A percentile compares a stretch with the other conserved stretches of the same genome.
Conservation (phyloP, 2,329 filamentous ascomycete species). For the Xylaria sp. region DNA sequence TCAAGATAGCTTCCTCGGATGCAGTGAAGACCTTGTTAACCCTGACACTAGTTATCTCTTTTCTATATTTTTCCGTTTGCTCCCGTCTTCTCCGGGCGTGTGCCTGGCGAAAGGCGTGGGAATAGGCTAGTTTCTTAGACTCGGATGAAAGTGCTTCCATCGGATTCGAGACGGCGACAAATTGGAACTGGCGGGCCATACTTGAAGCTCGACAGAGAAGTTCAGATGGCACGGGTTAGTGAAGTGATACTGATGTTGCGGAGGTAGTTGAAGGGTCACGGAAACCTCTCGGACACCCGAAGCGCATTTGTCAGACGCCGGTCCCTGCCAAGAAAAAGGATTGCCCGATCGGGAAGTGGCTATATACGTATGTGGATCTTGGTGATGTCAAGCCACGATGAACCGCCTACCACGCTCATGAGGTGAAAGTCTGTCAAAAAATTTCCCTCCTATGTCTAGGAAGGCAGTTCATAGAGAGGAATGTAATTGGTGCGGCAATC, state of each 20-base stretch:
- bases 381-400: conserved; percentile 1
- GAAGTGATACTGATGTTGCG: conserved; percentile 7
- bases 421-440: conserved; percentile 13
- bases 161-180: conserved; percentile 11
- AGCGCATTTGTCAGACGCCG: conserved; percentile 12
- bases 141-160: conserved; percentile 2
- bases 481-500: background rate
- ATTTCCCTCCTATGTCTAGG: background rate
- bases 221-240: background rate
- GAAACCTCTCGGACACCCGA: background rate
- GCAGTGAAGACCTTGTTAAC: background rate
- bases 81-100: conserved; percentile 16
- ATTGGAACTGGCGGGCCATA: conserved; percentile 23
- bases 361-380: conserved; percentile 20
- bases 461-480: background rate
- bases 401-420: conserved; percentile 2
- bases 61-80: conserved; percentile 8
- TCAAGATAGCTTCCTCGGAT: background rate
- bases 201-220: conserved; percentile 1
- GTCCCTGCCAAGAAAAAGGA: conserved; percentile 14
- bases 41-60: background rate
- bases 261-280: background rate
- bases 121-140: conserved; percentile 16
- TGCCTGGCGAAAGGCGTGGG: conserved; percentile 16
- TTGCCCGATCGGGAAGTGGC: conserved; percentile 8